Evolutionary conservation across 192 early-diverging fungal species (phyloP).

Genomic region (Entomortierella parvispora): DNA sequence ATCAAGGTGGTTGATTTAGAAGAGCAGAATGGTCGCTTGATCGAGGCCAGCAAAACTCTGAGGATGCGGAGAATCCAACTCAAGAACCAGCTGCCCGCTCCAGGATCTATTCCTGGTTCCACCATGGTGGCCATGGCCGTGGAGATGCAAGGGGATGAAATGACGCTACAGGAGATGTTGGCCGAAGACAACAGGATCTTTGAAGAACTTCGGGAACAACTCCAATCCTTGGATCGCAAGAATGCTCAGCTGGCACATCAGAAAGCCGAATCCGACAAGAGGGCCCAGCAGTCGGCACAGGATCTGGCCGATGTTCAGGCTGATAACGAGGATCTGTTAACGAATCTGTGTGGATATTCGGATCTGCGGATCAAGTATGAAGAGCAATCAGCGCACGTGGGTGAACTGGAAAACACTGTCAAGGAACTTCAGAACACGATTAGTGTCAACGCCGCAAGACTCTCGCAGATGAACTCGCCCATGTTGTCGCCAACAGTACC

Average conservation of each 20-base stretch:
- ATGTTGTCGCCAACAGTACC: conserved; percentile 40
- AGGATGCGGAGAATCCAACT: conserved; percentile 38
- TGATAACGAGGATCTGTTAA: conserved; percentile 27
- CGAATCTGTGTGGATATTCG: conserved; percentile 13
- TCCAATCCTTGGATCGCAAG: conserved; percentile 43
- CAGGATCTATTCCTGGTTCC: conserved; percentile 49
- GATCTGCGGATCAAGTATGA: conserved; percentile 27
- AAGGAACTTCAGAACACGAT: conserved; percentile 35
- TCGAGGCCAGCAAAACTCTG: conserved; percentile 42
- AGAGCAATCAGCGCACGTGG: conserved; percentile 30
- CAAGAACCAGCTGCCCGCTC: conserved; percentile 45
- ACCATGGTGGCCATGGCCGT: conserved; percentile 44
- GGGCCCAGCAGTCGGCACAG: conserved; percentile 19
- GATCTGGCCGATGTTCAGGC: conserved; percentile 28
- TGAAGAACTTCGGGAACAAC: conserved; percentile 41
- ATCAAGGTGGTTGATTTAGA: conserved; percentile 42
- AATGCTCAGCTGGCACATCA: conserved; percentile 23
- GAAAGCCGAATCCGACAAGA: conserved; percentile 38
- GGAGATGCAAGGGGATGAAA: conserved; percentile 50
- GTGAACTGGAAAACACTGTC: conserved; percentile 30
- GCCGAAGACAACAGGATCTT: conserved; percentile 48
- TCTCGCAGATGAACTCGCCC: conserved; percentile 48
- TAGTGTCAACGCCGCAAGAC: conserved; percentile 36
- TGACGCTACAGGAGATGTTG: conserved; percentile 50
- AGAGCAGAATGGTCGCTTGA: conserved; percentile 41